Base-by-base conservation (phyloP, 129 eudicot species). In the Oenanthe sinensis region DNA sequence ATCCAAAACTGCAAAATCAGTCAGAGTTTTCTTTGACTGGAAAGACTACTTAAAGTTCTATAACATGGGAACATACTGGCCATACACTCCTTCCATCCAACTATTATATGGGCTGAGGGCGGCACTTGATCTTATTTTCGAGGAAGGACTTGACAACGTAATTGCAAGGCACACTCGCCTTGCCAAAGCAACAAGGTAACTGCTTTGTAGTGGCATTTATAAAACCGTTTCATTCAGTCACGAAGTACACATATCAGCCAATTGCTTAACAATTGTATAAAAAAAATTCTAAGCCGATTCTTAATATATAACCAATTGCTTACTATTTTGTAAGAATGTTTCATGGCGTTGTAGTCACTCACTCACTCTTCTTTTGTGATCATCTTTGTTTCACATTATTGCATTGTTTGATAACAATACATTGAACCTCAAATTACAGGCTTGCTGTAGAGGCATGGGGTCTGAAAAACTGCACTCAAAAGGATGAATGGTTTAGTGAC, bases 381-480 rank as follows among this genome's bases (percentile, higher is more conserved):
- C 54, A 4, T 45, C 19, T 3, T 36, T 49, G 19, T 15, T 43
- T 49, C n/a, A 26, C 52, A 17, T 69, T 39, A 60, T 52, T 71
- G 30, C 71, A 58, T 26, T 71, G 26, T 71, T 46, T 42, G 19
- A 28, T 40, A 15, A 36, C 42, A 20, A 1, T 42, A 40, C 2
- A 4, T 20, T 44, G 2, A 39, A 75, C 47, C 10, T 77, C 15
- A 68, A 47, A 70, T 63, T 79, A 80, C 85, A 95, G 99, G 84
- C 91, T 89, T 67, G 98, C 98, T 19, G 94, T 96, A 33, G 99
- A 96, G 77, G 99, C 99, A 75, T 96, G 99, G 99, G 99, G 98
- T 10, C 82, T 93, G 89, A 90, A 90, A 87, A 96, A 96, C 90
- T 96, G 99, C 87, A 85, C 96, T 70, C 97, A 90, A 70, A 90